Percentiles rank a stretch among this genome's conserved stretches.
These are phyloP conservation scores for Aegilops umbellulata DNA, from an alignment of 176 grass and related monocot species.

Conservation along the genomic window DNA sequence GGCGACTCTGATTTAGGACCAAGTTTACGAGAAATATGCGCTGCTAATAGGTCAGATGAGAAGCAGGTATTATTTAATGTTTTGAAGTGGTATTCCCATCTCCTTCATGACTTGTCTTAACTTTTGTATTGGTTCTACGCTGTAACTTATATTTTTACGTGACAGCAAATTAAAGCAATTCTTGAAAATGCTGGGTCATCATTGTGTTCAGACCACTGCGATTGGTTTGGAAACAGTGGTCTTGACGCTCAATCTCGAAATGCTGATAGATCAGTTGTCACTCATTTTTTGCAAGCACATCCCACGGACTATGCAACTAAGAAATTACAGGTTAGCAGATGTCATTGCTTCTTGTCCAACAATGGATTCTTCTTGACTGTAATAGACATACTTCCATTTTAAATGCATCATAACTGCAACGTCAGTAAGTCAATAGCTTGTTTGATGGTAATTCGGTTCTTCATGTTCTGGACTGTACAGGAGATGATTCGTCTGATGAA, in stretches of 20 bases:
- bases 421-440: background rate
- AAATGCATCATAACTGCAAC: background rate
- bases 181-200: slow-evolving; percentile 81
- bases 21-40: slow-evolving; percentile 84
- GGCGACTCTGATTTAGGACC: slow-evolving; percentile 61
- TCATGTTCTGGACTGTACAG: slow-evolving; percentile 44
- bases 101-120: slow-evolving; percentile 17
- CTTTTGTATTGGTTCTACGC: background rate
- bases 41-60: slow-evolving; percentile 89
- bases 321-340: slow-evolving; percentile 80
- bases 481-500: slow-evolving; percentile 91
- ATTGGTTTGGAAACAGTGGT: slow-evolving; percentile 75
- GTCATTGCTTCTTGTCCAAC: background rate
- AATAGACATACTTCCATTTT: background rate
- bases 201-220: slow-evolving; percentile 75
- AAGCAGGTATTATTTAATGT: slow-evolving; percentile 65
- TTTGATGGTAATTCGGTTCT: no score
- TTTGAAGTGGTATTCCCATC: slow-evolving; percentile 9
- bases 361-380: slow-evolving; percentile 9
- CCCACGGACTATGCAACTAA: slow-evolving; percentile 84
- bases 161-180: slow-evolving; percentile 91
- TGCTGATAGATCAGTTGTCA: slow-evolving; percentile 60
- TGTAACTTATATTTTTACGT: slow-evolving; percentile 26
- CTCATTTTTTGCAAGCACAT: slow-evolving; percentile 89
- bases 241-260: slow-evolving; percentile 57